Base-by-base conservation (phyloP, 495 filamentous ascomycete species). In the Neurospora sp. region DNA sequence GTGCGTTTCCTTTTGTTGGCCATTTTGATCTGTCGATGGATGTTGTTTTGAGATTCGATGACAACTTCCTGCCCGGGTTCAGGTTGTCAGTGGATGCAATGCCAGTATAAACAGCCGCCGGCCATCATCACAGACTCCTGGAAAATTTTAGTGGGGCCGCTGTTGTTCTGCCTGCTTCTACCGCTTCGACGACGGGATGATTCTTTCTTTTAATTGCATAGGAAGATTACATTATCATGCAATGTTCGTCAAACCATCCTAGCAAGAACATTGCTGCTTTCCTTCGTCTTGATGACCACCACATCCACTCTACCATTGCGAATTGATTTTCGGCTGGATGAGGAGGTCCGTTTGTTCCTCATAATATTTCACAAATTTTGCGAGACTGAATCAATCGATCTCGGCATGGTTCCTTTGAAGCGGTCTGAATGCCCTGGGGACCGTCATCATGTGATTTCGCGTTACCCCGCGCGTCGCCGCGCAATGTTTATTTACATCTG, bases 1-100 rank as follows among this genome's bases (percentile, higher is more conserved):
- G 77, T 73, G 73, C 83, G 81, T 80, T 85, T 85, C 68, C 84
- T 78, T 77, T 85, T 85, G 71, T 75, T 80, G 27, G 71, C 79
- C 82, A 83, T 83, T 73, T 73, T 69, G 38, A 27, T 68, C 31
- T 68, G 78, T 22, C 20, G 12, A 27, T 61, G 4, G 53, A 31
- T 61, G 53, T 61, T 59, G 20, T 61, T 14, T 14, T 31, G 27
- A 61, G 12, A 1, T 61, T 61, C 20, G 53, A 61, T 61, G 53
- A 61, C 27, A 17, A 35, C 27, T 35, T 61, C 27, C 53, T 61
- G 53, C 14, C 53, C 53, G 53, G 27, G 53, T 61, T 61, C 53
- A 61, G 53, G 53, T 61, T 61, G 53, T 61, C 53, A 65, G 53
- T 65, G 53, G 53, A 65, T 65, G 53, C 53, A 31, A 61, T 61